Evolutionary conservation across 345 rosid genomes (phyloP).

Genomic region (Pugionium dolabratum): DNA sequence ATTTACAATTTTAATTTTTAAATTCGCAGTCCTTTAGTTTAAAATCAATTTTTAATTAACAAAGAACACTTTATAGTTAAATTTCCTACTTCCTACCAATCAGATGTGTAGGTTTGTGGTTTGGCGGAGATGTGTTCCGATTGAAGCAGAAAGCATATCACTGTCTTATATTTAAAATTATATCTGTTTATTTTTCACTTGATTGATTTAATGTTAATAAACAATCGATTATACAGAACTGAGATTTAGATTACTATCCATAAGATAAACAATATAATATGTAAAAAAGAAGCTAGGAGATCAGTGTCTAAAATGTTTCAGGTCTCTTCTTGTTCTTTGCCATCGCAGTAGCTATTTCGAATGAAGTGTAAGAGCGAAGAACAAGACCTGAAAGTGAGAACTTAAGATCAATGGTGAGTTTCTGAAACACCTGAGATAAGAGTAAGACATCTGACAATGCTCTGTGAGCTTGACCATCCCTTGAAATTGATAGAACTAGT

Average conservation of each 20-base stretch:
- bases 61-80: no score
- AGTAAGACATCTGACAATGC: constrained; percentile 77
- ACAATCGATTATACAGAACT: constrained; percentile 27
- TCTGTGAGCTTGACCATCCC: constrained; percentile 71
- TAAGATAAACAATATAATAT: constrained; percentile 13
- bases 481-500: no score
- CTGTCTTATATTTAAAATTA: not conserved
- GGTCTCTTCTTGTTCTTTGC: constrained; percentile 54
- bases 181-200: constrained; percentile 1
- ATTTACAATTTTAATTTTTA: no score
- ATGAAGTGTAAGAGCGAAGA: constrained; percentile 47
- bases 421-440: constrained; percentile 67
- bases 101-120: not conserved
- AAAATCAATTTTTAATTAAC: no score
- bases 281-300: not conserved
- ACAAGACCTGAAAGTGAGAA: constrained; percentile 53
- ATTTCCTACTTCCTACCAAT: no score
- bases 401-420: constrained; percentile 62
- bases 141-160: not conserved
- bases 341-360: constrained; percentile 41
- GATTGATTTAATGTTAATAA: constrained; percentile 3
- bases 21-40: no score
- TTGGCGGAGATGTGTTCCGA: not conserved
- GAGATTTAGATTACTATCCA: not conserved
- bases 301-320: constrained; percentile 30